A percentile compares a stretch with the other conserved stretches of the same genome.
phyloP scores from a whole-genome alignment of 169 alveolate genomes.

The Eimeria tenella region DNA sequence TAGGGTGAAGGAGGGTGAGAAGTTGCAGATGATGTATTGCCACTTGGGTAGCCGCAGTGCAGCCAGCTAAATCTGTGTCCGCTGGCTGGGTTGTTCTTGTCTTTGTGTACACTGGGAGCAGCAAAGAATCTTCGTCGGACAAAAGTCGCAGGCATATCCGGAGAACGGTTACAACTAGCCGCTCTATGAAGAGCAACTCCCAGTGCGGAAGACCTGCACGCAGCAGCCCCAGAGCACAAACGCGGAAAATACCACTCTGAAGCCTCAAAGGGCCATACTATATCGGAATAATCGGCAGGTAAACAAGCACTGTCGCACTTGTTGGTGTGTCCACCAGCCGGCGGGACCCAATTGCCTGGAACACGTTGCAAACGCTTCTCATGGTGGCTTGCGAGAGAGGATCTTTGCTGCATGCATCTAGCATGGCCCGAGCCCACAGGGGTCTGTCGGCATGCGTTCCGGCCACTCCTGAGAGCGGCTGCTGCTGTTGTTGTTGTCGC shows the following conservation, averaged over 20 bases:
- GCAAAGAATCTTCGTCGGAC: constrained; percentile 50
- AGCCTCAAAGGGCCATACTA: neutral
- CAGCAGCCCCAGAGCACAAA: neutral
- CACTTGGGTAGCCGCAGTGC: constrained; percentile 49
- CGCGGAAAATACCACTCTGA: neutral
- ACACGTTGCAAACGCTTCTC: constrained; percentile 51
- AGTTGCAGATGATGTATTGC: constrained; percentile 60
- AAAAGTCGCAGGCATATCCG: constrained; percentile 59
- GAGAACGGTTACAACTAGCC: constrained; percentile 74
- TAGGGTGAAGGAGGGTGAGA: constrained; percentile 76
- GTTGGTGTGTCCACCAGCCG: constrained; percentile 64
- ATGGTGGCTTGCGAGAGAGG: constrained; percentile 56
- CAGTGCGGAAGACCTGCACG: constrained; percentile 65
- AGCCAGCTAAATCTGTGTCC: constrained; percentile 5
- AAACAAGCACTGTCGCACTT: constrained; percentile 27
- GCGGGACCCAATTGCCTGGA: constrained; percentile 55
- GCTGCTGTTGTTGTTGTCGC: constrained; percentile 51
- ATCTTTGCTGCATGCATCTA: constrained; percentile 61
- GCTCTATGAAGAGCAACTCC: constrained; percentile 78
- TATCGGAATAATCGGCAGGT: neutral
- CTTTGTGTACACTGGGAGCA: constrained; percentile 48
- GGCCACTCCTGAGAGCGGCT: constrained; percentile 32
- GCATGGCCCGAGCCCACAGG: constrained; percentile 22
- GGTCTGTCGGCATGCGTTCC: constrained; percentile 14
- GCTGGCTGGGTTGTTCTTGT: constrained; percentile 3